These are phyloP conservation scores for Ascochyta viciae-villosae DNA, from an alignment of 2,329 filamentous ascomycete genomes.

Conservation along the genomic window DNA sequence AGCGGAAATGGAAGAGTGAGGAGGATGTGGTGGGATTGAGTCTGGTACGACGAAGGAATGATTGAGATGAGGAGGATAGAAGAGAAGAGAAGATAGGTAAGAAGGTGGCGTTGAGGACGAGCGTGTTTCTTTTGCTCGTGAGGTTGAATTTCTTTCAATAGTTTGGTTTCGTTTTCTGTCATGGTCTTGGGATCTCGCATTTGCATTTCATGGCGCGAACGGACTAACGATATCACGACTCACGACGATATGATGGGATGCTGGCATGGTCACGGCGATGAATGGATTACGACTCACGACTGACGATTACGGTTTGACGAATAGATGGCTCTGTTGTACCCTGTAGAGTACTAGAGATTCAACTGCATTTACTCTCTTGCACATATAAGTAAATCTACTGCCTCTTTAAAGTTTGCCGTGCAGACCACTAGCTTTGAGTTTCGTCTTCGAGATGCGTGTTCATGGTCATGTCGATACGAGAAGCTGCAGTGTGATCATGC, in stretches of 20 bases:
- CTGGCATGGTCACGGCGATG: background rate
- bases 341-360: conserved; percentile 26
- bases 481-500: conserved; percentile 17
- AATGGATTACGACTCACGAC: conserved; percentile 26
- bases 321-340: conserved; percentile 19
- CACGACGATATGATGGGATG: background rate
- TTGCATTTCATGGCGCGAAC: too few species aligned
- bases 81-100: background rate
- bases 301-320: conserved; percentile 19
- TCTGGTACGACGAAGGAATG: background rate
- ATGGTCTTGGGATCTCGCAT: too few species aligned
- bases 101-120: background rate
- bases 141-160: background rate
- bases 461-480: background rate
- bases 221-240: conserved; percentile 1
- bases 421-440: background rate
- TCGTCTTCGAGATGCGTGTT: background rate
- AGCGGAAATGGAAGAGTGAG: conserved; percentile 44
- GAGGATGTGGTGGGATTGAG: conserved; percentile 47
- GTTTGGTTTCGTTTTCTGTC: background rate
- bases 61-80: too few species aligned
- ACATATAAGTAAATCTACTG: background rate
- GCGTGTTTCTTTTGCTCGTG: too few species aligned
- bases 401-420: too few species aligned
- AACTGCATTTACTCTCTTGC: conserved; percentile 6